Evolutionary conservation across 106 monocot species (phyloP), one percentile per base, ranked within the genome.

Genomic region (Agapanthus africanus): DNA sequence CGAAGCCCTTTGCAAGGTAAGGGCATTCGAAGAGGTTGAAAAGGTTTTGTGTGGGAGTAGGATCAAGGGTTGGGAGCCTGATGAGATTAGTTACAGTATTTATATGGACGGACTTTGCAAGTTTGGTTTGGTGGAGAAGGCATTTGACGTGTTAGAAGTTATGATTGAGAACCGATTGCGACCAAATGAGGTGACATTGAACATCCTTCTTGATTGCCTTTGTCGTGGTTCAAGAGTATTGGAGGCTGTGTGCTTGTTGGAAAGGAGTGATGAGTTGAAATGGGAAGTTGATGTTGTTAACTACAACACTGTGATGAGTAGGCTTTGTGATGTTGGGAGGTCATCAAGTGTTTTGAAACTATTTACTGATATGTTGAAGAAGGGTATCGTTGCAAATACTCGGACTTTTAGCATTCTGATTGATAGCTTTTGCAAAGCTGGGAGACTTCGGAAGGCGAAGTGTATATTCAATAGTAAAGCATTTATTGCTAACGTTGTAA

Each of bases 101-200:
- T 84, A 84, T 59, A 84, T 88, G 78, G 70, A 81, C 59, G 84
- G 84, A 3, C 81, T 88, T 16, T 88, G 88, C 40, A 81, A 79
- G 70, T 3, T 16, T 1, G 70, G 81, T 21, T 78, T 44, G 72
- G 15, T 47, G 30, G 67, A 63, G 0, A 37, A 71, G 47, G 81
- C 76, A 42, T 77, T 84, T 69, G 40, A 67, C 11, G 37, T 66
- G 23, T 50, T 84, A 19, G 70, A 73, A 28, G 52, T 54, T 31
- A 84, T 88, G 88, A 26, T 68, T 25, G 39, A 33, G 37, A 40
- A 67, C 31, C 79, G 79, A 11, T 71, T 88, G 28, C 15, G 33
- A 18, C 84, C 84, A 15, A 79, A 75, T 54, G 66, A 51, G 14
- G 41, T 84, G 36, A 88, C 88, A 23, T 61, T 84, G 46, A 81